phyloP scores from a whole-genome alignment of 345 rosid species.

The Reutealis trisperma region DNA sequence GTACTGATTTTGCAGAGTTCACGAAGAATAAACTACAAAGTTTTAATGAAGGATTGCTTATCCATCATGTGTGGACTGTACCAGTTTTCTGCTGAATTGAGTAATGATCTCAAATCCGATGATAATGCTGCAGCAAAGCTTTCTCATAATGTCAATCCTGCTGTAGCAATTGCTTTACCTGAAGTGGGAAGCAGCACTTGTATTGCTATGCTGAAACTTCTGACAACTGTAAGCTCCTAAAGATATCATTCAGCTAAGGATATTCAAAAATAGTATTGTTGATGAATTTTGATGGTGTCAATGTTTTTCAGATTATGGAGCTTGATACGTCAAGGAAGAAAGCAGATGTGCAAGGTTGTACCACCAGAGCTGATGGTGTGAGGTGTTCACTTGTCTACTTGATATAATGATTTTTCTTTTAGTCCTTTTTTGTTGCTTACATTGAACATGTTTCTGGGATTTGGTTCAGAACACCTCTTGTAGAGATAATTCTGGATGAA shows the following conservation, averaged over 20 bases:
- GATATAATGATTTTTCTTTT: slow-evolving; percentile 10
- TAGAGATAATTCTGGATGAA: slow-evolving; percentile 74
- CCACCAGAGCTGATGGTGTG: slow-evolving; percentile 70
- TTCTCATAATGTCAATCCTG: slow-evolving; percentile 28
- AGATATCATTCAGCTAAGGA: background rate
- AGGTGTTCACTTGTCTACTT: slow-evolving; percentile 49
- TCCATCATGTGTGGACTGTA: slow-evolving; percentile 47
- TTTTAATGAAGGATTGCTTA: slow-evolving; percentile 66
- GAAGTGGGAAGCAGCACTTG: slow-evolving; percentile 52
- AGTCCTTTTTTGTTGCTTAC: background rate
- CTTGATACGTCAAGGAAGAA: slow-evolving; percentile 70
- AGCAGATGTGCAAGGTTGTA: slow-evolving; percentile 59
- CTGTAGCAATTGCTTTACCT: slow-evolving; percentile 42
- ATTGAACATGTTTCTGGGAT: slow-evolving; percentile 8
- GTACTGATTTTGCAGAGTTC: slow-evolving; percentile 54
- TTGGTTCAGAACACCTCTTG: slow-evolving; percentile 62
- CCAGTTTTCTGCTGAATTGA: slow-evolving; percentile 30
- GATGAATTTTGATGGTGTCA: slow-evolving; percentile 13
- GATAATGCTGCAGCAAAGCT: slow-evolving; percentile 26
- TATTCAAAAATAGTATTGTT: background rate
- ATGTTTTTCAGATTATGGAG: slow-evolving; percentile 62
- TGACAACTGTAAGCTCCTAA: slow-evolving; percentile 48
- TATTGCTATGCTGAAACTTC: slow-evolving; percentile 57
- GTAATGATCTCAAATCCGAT: slow-evolving; percentile 12
- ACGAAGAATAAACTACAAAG: slow-evolving; percentile 66